Percentiles rank a stretch among this genome's conserved stretches.
Evolutionary conservation across 345 rosid genomes (phyloP).

Genomic region (Trapa incisa): DNA sequence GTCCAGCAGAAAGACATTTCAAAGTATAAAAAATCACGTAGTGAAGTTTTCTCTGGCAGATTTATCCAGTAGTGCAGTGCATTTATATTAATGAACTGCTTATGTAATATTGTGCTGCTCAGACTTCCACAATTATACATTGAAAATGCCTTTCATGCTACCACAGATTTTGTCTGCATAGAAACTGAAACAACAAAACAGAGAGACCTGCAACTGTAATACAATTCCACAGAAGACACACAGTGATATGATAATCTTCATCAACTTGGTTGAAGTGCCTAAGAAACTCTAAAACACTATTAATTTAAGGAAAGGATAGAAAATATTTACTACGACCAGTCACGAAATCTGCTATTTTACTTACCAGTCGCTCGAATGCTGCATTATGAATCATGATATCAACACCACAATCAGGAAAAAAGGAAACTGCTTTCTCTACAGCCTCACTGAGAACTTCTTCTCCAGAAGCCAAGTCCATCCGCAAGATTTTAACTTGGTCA

Average conservation of each 20-base stretch:
- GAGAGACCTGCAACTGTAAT: neutral
- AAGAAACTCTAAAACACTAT: too few relatives aligned
- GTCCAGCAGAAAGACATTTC: neutral
- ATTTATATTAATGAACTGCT: neutral
- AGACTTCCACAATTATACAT: too few relatives aligned
- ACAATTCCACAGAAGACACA: neutral
- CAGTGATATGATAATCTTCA: neutral
- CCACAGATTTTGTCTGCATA: too few relatives aligned
- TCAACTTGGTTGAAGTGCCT: neutral
- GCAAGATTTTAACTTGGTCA: conserved; percentile 54
- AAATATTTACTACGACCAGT: neutral
- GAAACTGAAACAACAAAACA: neutral
- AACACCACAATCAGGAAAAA: conserved; percentile 56
- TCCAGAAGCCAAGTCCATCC: conserved; percentile 75
- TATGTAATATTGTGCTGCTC: neutral
- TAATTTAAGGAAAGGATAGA: neutral
- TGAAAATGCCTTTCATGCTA: too few relatives aligned
- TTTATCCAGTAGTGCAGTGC: neutral
- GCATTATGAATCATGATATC: conserved; percentile 89
- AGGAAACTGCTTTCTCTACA: conserved; percentile 63
- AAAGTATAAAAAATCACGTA: neutral
- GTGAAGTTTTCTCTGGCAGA: neutral
- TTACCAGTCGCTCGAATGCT: conserved; percentile 90
- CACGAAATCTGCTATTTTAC: conserved; percentile 9
- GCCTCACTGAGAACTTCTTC: conserved; percentile 54